phyloP scores from a whole-genome alignment of 768 basidiomycete genomes.

The Mycena alexandri region DNA sequence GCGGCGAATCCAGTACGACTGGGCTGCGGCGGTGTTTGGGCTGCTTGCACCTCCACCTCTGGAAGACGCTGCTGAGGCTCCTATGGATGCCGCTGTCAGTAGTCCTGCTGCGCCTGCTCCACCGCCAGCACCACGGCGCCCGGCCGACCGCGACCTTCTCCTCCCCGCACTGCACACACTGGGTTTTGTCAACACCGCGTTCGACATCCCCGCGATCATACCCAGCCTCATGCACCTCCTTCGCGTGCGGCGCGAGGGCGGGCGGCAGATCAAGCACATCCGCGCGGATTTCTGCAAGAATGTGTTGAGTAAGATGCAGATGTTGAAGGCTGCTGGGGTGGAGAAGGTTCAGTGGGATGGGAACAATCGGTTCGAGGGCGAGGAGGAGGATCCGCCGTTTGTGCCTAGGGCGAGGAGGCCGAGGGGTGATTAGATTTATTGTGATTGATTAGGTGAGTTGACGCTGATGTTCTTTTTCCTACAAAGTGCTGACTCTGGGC shows the following conservation, averaged over 20 bases:
- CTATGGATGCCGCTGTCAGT: no score
- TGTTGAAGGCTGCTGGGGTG: background rate
- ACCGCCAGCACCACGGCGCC: no score
- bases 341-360: constrained; percentile 6
- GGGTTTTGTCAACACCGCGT: constrained; percentile 8
- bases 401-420: no score
- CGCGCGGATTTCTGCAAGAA: constrained; percentile 10
- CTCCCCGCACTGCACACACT: constrained; percentile 15
- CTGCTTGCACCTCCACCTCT: background rate
- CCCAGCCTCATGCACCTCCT: background rate
- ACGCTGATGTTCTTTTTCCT: no score
- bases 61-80: no score
- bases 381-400: background rate
- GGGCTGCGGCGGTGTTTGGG: background rate
- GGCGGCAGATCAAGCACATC: background rate
- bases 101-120: no score
- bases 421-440: no score
- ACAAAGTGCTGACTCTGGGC: no score
- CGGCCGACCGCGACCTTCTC: background rate
- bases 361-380: background rate
- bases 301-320: constrained; percentile 4
- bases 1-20: constrained; percentile 11
- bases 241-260: background rate
- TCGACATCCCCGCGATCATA: constrained; percentile 13
- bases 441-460: no score